These are phyloP conservation scores for Pseudohalonectria lignicola DNA, from an alignment of 2,329 filamentous ascomycete genomes.

Conservation along the genomic window DNA sequence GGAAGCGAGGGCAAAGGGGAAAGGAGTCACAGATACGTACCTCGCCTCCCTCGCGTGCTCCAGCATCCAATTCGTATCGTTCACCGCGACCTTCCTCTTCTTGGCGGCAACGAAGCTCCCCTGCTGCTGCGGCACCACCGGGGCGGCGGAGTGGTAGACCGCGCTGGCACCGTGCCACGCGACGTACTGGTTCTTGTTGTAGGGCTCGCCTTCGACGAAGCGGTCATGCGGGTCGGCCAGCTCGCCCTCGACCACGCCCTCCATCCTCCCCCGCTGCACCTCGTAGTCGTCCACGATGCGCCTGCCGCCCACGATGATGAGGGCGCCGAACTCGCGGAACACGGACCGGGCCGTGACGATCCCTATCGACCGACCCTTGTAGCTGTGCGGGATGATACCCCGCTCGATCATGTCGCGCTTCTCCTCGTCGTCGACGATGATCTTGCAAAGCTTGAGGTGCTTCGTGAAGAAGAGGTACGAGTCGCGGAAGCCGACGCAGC, in stretches of 20 bases:
- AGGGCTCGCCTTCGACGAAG: conserved; percentile 67
- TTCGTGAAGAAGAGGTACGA: conserved; percentile 99
- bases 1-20: neutral
- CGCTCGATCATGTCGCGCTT: conserved; percentile 94
- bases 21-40: conserved; percentile 34
- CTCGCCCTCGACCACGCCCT: conserved; percentile 78
- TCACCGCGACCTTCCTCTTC: conserved; percentile 78
- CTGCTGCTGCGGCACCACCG: conserved; percentile 62
- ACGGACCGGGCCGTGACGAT: conserved; percentile 94
- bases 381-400: conserved; percentile 92
- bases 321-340: conserved; percentile 90
- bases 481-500: conserved; percentile 93
- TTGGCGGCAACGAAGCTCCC: conserved; percentile 69
- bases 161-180: conserved; percentile 96
- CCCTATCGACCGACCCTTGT: conserved; percentile 95
- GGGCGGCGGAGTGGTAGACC: conserved; percentile 79
- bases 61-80: conserved; percentile 91
- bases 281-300: conserved; percentile 86
- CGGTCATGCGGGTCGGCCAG: conserved; percentile 82
- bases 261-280: conserved; percentile 59
- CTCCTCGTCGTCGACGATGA: conserved; percentile 95
- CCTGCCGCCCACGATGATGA: conserved; percentile 85
- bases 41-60: conserved; percentile 88
- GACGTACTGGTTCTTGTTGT: conserved; percentile 98
- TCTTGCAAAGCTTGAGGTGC: conserved; percentile 92